phyloP scores from a whole-genome alignment of 306 rosid genomes.

The Citrullus mucosospermus region DNA sequence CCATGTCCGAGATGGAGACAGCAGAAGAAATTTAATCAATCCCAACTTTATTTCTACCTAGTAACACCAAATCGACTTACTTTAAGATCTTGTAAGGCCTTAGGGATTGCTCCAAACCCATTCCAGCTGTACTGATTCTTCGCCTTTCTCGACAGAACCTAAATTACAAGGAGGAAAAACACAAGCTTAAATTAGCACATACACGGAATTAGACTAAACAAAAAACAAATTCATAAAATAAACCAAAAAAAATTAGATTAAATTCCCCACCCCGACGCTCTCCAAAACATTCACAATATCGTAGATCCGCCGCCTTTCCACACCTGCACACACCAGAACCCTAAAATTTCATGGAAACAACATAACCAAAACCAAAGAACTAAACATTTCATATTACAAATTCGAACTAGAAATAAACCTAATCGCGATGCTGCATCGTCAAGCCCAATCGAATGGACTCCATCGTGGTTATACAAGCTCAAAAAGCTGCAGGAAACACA shows the following conservation, averaged over 20 bases:
- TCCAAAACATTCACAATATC: conserved; percentile 87
- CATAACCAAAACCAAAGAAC: background rate
- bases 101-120: conserved; percentile 73
- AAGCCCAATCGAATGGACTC: conserved; percentile 53
- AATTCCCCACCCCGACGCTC: conserved; percentile 57
- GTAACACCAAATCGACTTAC: conserved; percentile 12
- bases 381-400: background rate
- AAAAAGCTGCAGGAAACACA: conserved; percentile 31
- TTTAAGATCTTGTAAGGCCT: conserved; percentile 55
- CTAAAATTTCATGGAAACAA: background rate
- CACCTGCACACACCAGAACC: conserved; percentile 30
- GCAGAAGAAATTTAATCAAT: background rate
- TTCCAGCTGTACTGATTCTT: conserved; percentile 93
- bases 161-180: background rate
- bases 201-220: background rate
- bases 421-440: conserved; percentile 77
- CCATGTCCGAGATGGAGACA: background rate
- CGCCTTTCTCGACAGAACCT: conserved; percentile 80
- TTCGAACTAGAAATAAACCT: conserved; percentile 27
- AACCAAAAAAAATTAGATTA: background rate
- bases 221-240: background rate
- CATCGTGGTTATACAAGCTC: conserved; percentile 59
- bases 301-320: conserved; percentile 85
- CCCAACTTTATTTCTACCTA: background rate
- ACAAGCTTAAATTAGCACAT: background rate